Evolutionary conservation across 2,329 filamentous ascomycete genomes (phyloP).

Genomic region (Amphichorda felina): DNA sequence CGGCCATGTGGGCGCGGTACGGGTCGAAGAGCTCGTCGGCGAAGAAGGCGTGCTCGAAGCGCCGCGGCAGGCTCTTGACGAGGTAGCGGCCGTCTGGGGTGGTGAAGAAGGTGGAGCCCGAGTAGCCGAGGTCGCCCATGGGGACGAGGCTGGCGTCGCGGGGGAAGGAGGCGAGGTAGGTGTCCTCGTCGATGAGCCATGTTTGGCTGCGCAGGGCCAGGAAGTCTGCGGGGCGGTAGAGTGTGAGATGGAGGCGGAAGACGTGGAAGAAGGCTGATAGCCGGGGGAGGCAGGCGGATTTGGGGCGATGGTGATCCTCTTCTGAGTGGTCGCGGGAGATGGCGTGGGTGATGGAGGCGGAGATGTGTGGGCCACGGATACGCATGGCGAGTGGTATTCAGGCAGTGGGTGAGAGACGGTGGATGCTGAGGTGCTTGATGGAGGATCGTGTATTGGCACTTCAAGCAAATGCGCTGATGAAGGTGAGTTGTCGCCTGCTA

Average conservation of each 20-base stretch:
- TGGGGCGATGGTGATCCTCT: conserved; percentile 1
- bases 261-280: conserved; percentile 14
- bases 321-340: conserved; percentile 36
- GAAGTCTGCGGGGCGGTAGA: conserved; percentile 11
- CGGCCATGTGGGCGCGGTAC: conserved; percentile 52
- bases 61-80: conserved; percentile 58
- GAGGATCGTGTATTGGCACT: too few species aligned
- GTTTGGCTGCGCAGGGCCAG: conserved; percentile 8
- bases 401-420: too few species aligned
- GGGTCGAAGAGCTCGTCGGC: conserved; percentile 50
- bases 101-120: conserved; percentile 64
- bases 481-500: too few species aligned
- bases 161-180: conserved; percentile 24
- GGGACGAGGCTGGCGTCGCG: conserved; percentile 29
- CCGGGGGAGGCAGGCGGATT: conserved; percentile 3
- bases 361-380: too few species aligned
- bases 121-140: conserved; percentile 61
- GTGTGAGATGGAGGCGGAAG: conserved; percentile 13
- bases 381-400: too few species aligned
- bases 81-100: conserved; percentile 56
- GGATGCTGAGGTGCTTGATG: too few species aligned
- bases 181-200: conserved; percentile 18
- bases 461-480: too few species aligned
- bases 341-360: conserved; percentile 42
- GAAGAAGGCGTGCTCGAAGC: conserved; percentile 62